These are phyloP conservation scores for Lactarius quietus DNA, from an alignment of 768 basidiomycete species.

Conservation along the genomic window DNA sequence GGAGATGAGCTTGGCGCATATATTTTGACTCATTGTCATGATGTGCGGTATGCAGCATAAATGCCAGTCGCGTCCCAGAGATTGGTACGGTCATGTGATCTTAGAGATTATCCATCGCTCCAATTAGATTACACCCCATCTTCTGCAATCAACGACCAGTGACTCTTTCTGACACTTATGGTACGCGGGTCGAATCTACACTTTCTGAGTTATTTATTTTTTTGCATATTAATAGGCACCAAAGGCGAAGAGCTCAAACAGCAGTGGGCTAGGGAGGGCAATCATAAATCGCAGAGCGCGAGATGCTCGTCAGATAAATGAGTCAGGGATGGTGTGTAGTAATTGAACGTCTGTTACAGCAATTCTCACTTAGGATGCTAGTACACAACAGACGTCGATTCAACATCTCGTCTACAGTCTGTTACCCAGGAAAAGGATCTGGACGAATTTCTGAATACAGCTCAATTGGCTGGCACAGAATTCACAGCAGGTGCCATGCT, in stretches of 20 bases:
- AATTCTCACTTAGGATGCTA: conserved; percentile 30
- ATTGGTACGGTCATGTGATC: background rate
- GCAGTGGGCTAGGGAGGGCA: conserved; percentile 87
- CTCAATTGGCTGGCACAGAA: conserved; percentile 90
- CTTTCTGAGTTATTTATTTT: no score
- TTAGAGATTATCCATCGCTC: background rate
- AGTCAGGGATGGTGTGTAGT: conserved; percentile 61
- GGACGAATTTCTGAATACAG: conserved; percentile 93
- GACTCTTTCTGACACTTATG: conserved; percentile 4
- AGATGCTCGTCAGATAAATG: conserved; percentile 59
- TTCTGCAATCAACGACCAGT: background rate
- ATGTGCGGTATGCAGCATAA: background rate
- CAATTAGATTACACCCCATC: background rate
- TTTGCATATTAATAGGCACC: conserved; percentile 41
- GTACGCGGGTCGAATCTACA: background rate
- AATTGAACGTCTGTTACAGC: background rate
- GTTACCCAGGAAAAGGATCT: conserved; percentile 95
- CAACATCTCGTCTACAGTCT: conserved; percentile 70
- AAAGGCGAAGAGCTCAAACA: conserved; percentile 58
- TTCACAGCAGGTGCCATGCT: conserved; percentile 78
- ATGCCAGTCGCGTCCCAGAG: background rate
- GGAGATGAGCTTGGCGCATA: conserved; percentile 75
- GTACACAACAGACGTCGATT: conserved; percentile 76
- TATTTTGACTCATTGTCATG: conserved; percentile 27
- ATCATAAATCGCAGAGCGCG: conserved; percentile 90